Evolutionary conservation across 192 early-diverging fungal genomes (phyloP).

Genomic region (Dissophora ornata): DNA sequence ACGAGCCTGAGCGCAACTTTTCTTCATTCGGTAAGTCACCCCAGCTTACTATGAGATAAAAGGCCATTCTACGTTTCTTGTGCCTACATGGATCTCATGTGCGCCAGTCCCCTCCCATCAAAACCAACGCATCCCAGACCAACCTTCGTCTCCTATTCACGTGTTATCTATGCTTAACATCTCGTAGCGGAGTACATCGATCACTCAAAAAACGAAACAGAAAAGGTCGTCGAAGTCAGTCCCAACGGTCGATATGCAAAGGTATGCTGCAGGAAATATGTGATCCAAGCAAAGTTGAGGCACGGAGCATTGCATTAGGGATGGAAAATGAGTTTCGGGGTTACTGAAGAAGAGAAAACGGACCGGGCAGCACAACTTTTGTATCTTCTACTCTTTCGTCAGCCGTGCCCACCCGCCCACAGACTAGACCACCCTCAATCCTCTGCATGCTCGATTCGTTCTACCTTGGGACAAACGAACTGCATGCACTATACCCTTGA

Average conservation of each 20-base stretch:
- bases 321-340: no score
- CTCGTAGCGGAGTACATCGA: conserved; percentile 60
- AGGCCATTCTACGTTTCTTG: no score
- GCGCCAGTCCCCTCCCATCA: no score
- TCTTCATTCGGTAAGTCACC: conserved; percentile 36
- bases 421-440: background rate
- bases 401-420: no score
- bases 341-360: no score
- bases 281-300: background rate
- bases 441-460: no score
- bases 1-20: conserved; percentile 39
- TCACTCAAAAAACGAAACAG: conserved; percentile 63
- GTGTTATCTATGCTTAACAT: background rate
- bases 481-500: background rate
- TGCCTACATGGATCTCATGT: conserved; percentile 1
- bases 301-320: background rate
- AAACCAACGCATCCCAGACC: no score
- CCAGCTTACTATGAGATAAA: no score
- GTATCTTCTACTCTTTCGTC: no score
- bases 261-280: conserved; percentile 28
- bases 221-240: conserved; percentile 67
- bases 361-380: no score
- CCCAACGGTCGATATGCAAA: conserved; percentile 64
- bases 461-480: no score
- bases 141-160: background rate